Conservation (phyloP, 1,284 basidiomycete species). For the Laetiporus sulphureus region DNA sequence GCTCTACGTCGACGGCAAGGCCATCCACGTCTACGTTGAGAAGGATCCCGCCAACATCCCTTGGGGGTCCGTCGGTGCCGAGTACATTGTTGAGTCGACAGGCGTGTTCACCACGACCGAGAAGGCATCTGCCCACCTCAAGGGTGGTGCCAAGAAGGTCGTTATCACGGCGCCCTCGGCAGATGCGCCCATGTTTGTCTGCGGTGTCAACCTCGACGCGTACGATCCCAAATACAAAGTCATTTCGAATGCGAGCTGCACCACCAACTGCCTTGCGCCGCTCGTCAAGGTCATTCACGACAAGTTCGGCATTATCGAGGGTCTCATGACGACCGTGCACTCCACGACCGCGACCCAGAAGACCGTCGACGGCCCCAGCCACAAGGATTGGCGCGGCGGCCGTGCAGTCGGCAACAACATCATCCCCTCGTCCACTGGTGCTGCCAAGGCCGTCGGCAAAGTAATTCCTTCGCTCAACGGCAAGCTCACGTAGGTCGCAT, state of each 20-base stretch:
- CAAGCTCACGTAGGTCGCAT: constrained; percentile 76
- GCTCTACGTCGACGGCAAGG: constrained; percentile 81
- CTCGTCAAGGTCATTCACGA: constrained; percentile 98
- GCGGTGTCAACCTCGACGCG: constrained; percentile 92
- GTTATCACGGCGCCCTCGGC: constrained; percentile 98
- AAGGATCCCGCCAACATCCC: constrained; percentile 84
- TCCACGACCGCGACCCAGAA: constrained; percentile 98
- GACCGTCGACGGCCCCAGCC: constrained; percentile 95
- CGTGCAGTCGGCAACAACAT: constrained; percentile 98
- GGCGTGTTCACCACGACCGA: constrained; percentile 98
- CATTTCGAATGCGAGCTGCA: constrained; percentile 99
- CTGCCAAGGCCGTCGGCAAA: constrained; percentile 99
- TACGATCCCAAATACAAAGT: constrained; percentile 93
- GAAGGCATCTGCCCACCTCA: constrained; percentile 90
- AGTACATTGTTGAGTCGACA: constrained; percentile 97
- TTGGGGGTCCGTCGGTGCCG: constrained; percentile 80
- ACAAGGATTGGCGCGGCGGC: constrained; percentile 96
- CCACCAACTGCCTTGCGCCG: constrained; percentile 98
- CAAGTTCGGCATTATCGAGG: constrained; percentile 92
- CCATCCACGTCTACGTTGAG: constrained; percentile 82
- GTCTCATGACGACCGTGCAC: constrained; percentile 99
- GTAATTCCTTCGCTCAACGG: constrained; percentile 97
- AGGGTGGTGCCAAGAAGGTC: constrained; percentile 99
- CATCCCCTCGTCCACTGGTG: constrained; percentile 98
- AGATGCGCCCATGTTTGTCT: constrained; percentile 97